A percentile compares a stretch with the other conserved stretches of the same genome.
phyloP scores from a whole-genome alignment of 129 eudicot species.

The Calendula officinalis region DNA sequence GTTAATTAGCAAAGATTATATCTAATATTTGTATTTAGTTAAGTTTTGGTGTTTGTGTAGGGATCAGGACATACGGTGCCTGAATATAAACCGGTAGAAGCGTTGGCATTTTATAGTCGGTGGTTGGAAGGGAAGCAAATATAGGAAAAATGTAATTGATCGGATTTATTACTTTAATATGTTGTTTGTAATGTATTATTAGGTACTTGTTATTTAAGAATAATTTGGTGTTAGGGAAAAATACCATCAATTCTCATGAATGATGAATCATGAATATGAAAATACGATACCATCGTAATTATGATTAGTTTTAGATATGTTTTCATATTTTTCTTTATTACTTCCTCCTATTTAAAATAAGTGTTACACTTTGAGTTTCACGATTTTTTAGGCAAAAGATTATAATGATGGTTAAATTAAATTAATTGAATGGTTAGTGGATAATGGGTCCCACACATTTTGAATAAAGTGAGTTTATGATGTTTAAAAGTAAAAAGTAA shows the following conservation, averaged over 20 bases:
- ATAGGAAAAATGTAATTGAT: slow-evolving; percentile 21
- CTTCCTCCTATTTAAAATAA: too few species aligned
- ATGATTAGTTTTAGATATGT: neutral
- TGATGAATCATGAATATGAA: slow-evolving; percentile 2
- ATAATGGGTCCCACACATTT: too few species aligned
- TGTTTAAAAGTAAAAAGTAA: too few species aligned
- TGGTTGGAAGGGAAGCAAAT: slow-evolving; percentile 68
- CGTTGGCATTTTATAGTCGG: slow-evolving; percentile 61
- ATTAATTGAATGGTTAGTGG: too few species aligned
- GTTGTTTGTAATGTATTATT: neutral
- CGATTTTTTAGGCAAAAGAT: too few species aligned
- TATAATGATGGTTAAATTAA: too few species aligned
- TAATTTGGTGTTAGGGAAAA: slow-evolving; percentile 15
- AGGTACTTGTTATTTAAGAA: slow-evolving; percentile 16
- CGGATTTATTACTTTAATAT: neutral
- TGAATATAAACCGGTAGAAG: slow-evolving; percentile 86
- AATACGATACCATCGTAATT: neutral
- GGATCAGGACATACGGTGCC: slow-evolving; percentile 95
- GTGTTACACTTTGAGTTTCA: neutral
- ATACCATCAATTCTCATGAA: slow-evolving; percentile 13
- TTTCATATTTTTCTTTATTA: too few species aligned
- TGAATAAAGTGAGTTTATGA: too few species aligned
- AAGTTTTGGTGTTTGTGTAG: slow-evolving; percentile 33
- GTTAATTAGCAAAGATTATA: neutral
- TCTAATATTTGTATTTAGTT: neutral